Evolutionary conservation across 2,329 filamentous ascomycete genomes (phyloP).

Genomic region (Trichophyton schoenleinii): DNA sequence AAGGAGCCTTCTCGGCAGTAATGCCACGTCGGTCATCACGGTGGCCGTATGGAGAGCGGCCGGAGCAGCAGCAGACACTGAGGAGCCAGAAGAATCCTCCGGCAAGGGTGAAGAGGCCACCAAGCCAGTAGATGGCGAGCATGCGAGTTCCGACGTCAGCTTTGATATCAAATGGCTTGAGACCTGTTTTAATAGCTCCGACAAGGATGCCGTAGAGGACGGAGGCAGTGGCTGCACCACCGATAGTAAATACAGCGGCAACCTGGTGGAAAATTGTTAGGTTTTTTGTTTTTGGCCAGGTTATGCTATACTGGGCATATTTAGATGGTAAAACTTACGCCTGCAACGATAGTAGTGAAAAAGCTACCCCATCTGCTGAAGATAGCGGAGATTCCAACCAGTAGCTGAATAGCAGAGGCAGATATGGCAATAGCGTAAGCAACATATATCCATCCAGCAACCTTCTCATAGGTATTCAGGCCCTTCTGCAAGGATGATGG

Average conservation of each 20-base stretch:
- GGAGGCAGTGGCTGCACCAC: slow-evolving; percentile 60
- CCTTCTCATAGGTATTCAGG: slow-evolving; percentile 59
- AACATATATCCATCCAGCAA: slow-evolving; percentile 71
- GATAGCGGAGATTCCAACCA: slow-evolving; percentile 69
- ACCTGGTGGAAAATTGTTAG: slow-evolving; percentile 24
- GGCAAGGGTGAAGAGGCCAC: slow-evolving; percentile 60
- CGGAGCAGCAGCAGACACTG: slow-evolving; percentile 82
- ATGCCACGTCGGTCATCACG: slow-evolving; percentile 30
- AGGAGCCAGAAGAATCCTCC: slow-evolving; percentile 83
- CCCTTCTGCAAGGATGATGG: slow-evolving; percentile 54
- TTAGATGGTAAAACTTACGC: slow-evolving; percentile 43
- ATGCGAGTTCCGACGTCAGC: slow-evolving; percentile 55
- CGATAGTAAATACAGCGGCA: slow-evolving; percentile 46
- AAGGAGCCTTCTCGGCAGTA: slow-evolving; percentile 47
- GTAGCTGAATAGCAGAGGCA: slow-evolving; percentile 56
- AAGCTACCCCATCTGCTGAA: slow-evolving; percentile 74
- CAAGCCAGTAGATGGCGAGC: slow-evolving; percentile 65
- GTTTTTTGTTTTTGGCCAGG: neutral
- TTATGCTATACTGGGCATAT: neutral
- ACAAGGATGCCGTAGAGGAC: slow-evolving; percentile 59
- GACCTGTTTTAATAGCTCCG: slow-evolving; percentile 52
- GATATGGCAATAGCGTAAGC: slow-evolving; percentile 64
- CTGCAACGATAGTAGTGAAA: slow-evolving; percentile 63
- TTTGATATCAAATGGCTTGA: slow-evolving; percentile 59
- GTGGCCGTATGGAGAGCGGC: slow-evolving; percentile 41